Evolutionary conservation across 768 basidiomycete genomes (phyloP).

Genomic region (Kwoniella dendrophila): DNA sequence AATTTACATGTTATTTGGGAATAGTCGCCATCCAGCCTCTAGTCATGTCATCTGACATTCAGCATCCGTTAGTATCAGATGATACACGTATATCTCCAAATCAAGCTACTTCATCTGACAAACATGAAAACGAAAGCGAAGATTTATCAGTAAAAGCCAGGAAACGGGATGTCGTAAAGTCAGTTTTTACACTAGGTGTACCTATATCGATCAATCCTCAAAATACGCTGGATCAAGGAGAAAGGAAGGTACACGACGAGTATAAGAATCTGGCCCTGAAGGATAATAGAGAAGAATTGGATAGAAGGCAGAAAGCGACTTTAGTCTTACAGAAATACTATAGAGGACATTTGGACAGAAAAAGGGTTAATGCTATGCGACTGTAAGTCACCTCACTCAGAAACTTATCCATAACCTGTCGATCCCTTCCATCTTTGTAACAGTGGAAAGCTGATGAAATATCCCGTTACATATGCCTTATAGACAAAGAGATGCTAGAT

Average conservation of each 20-base stretch:
- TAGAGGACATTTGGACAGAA: slow-evolving; percentile 29
- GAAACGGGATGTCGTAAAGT: neutral
- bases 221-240: neutral
- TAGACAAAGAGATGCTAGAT: slow-evolving; percentile 39
- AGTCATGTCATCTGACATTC: too few relatives aligned
- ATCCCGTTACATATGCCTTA: neutral
- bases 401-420: neutral
- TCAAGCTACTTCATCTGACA: too few relatives aligned
- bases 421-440: neutral
- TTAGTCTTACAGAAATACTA: slow-evolving; percentile 29
- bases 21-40: too few relatives aligned
- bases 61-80: too few relatives aligned
- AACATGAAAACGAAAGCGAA: neutral
- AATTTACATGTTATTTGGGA: too few relatives aligned
- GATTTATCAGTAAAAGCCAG: neutral
- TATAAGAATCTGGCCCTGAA: neutral
- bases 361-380: slow-evolving; percentile 20
- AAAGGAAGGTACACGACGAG: neutral
- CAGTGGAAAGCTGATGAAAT: neutral
- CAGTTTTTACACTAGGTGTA: neutral
- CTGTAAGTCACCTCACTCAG: slow-evolving; percentile 31
- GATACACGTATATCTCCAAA: too few relatives aligned
- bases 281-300: neutral
- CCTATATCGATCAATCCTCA: neutral
- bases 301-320: slow-evolving; percentile 16